Conservation (phyloP, 305 asterid species). For the Fraxinus velutina region DNA sequence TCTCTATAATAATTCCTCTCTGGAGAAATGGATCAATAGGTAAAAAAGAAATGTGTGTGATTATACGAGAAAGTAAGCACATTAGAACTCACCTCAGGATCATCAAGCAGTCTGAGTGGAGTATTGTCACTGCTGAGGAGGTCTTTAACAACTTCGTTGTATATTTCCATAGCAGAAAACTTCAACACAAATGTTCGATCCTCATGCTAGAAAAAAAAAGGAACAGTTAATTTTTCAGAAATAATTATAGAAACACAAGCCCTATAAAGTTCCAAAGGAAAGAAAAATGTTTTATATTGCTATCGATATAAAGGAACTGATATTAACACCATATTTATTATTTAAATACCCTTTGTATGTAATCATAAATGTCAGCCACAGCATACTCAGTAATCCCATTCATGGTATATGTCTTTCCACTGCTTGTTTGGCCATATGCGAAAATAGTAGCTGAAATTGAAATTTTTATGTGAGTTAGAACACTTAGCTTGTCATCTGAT, state of each 20-base stretch:
- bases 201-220: conserved; percentile 55
- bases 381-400: conserved; percentile 91
- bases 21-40: background rate
- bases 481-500: conserved; percentile 7
- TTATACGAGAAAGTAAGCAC: conserved; percentile 9
- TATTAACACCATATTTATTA: conserved; percentile 15
- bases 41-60: conserved; percentile 6
- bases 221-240: background rate
- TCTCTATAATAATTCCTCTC: conserved; percentile 58
- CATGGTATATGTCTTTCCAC: conserved; percentile 96
- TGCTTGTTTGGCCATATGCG: conserved; percentile 96
- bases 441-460: conserved; percentile 73
- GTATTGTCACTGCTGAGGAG: conserved; percentile 72
- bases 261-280: background rate
- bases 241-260: conserved; percentile 16
- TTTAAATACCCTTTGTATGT: conserved; percentile 59
- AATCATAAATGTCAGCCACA: conserved; percentile 79
- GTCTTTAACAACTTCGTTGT: conserved; percentile 93
- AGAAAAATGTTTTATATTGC: conserved; percentile 9
- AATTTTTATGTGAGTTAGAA: conserved; percentile 19
- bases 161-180: conserved; percentile 92
- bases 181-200: conserved; percentile 84
- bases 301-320: conserved; percentile 15
- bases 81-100: conserved; percentile 72
- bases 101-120: conserved; percentile 86